These are phyloP conservation scores for Corynascus novoguineensis DNA, from an alignment of 495 filamentous ascomycete genomes.

Conservation along the genomic window DNA sequence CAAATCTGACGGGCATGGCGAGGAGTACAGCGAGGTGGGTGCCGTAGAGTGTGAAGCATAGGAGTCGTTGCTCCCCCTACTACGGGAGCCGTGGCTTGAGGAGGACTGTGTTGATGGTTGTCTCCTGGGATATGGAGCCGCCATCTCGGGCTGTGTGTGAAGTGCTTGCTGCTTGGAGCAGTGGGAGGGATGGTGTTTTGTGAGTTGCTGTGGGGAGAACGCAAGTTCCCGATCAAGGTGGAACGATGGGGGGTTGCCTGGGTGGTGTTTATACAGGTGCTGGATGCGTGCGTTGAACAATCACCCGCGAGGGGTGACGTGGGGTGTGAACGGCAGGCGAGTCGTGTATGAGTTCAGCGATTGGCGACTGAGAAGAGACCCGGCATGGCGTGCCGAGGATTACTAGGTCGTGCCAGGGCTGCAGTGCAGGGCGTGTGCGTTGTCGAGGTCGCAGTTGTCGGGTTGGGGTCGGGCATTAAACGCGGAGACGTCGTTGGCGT, in stretches of 20 bases:
- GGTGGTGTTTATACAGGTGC: constrained; percentile 26
- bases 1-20: constrained; percentile 43
- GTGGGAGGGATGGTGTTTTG: background rate
- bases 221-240: constrained; percentile 12
- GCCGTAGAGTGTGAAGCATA: constrained; percentile 62
- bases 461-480: constrained; percentile 38
- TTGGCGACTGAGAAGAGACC: constrained; percentile 20
- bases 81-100: constrained; percentile 55
- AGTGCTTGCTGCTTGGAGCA: background rate
- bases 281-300: background rate
- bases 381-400: constrained; percentile 10
- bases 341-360: constrained; percentile 3
- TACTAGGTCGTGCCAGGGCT: constrained; percentile 15
- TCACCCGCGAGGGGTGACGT: constrained; percentile 2
- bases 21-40: constrained; percentile 57
- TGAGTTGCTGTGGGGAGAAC: constrained; percentile 1
- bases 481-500: constrained; percentile 28
- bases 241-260: constrained; percentile 11
- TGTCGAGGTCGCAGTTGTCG: constrained; percentile 20
- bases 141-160: constrained; percentile 23
- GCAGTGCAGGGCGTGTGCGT: constrained; percentile 17
- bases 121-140: constrained; percentile 22
- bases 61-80: constrained; percentile 53
- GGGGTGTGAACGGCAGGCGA: constrained; percentile 21
- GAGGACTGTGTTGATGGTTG: constrained; percentile 38